These are phyloP conservation scores for Physcomitrellopsis africana DNA, from an alignment of 225 moss, liverwort and hornwort species.

Conservation along the genomic window DNA sequence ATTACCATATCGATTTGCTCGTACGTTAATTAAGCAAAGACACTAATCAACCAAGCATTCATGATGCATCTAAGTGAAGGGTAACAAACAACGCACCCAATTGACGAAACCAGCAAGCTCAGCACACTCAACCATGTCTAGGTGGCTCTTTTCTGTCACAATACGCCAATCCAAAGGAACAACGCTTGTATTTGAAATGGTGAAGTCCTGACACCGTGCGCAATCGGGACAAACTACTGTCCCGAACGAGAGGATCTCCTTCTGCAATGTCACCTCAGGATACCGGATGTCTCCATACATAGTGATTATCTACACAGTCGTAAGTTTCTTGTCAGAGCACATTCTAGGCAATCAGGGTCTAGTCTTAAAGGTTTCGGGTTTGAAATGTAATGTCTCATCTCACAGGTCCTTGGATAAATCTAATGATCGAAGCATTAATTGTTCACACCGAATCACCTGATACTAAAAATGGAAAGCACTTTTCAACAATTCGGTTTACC, in stretches of 20 bases:
- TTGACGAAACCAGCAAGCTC: constrained; percentile 41
- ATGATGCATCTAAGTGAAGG: too few relatives aligned
- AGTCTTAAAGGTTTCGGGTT: too few relatives aligned
- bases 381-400: too few relatives aligned
- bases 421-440: too few relatives aligned
- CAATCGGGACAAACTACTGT: constrained; percentile 29
- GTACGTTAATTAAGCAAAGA: neutral
- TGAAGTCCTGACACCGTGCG: constrained; percentile 44
- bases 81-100: constrained; percentile 21
- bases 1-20: neutral
- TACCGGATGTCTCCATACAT: constrained; percentile 38
- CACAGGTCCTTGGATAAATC: too few relatives aligned
- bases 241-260: constrained; percentile 48
- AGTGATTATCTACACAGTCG: constrained; percentile 32
- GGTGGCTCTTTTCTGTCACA: constrained; percentile 49
- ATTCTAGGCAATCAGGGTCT: too few relatives aligned
- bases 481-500: neutral
- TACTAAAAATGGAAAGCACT: neutral
- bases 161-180: constrained; percentile 49
- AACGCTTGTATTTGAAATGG: constrained; percentile 52
- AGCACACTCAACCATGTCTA: constrained; percentile 49
- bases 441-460: too few relatives aligned
- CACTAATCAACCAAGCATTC: neutral
- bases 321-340: neutral
- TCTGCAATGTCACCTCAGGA: constrained; percentile 43